Evolutionary conservation across 108 stramenopile genomes (phyloP).

Genomic region (Skeletonema grethae): DNA sequence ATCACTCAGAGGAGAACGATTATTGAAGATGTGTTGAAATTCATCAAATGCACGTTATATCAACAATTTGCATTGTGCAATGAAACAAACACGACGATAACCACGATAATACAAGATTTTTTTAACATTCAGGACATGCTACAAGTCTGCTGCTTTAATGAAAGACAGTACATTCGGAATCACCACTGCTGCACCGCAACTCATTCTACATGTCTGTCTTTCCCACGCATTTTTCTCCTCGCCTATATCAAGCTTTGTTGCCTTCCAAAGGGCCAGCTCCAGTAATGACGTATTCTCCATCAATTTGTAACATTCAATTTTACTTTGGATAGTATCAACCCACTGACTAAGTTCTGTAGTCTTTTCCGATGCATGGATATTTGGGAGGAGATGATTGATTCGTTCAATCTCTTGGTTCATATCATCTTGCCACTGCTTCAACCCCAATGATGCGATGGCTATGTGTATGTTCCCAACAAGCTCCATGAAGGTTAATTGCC

Average conservation of each 20-base stretch:
- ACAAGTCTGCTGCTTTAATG: neutral
- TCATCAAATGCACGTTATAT: no score
- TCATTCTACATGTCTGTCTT: neutral
- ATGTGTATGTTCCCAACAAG: neutral
- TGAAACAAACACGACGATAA: no score
- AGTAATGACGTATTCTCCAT: neutral
- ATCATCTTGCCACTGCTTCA: neutral
- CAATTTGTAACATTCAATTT: neutral
- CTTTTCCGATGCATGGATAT: neutral
- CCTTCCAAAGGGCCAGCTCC: neutral
- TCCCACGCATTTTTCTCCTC: neutral
- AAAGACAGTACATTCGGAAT: neutral
- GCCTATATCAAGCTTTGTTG: neutral
- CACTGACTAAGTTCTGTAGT: neutral
- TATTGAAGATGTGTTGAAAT: no score
- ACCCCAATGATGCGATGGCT: neutral
- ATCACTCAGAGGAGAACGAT: no score
- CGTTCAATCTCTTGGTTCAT: neutral
- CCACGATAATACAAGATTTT: neutral
- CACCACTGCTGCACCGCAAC: neutral
- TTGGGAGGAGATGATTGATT: neutral
- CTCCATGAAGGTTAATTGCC: neutral
- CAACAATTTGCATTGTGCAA: no score
- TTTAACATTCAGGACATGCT: neutral
- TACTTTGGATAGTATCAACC: neutral